Evolutionary conservation across 192 early-diverging fungal genomes (phyloP).

Genomic region (Linnemannia schmuckeri): DNA sequence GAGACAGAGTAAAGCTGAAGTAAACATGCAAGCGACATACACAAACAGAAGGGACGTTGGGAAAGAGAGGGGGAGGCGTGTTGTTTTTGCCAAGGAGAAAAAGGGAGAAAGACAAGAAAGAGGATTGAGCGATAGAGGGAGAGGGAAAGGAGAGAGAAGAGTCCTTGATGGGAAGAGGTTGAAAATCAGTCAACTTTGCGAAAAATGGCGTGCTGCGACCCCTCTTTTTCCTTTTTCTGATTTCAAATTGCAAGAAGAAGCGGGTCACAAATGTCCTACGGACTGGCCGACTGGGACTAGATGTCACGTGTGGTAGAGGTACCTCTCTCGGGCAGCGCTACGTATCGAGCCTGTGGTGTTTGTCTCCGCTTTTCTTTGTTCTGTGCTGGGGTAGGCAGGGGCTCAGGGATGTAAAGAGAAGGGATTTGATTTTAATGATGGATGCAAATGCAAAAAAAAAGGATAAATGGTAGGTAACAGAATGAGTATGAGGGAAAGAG

Average conservation of each 20-base stretch:
- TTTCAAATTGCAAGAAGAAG: neutral
- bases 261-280: neutral
- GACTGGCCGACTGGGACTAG: neutral
- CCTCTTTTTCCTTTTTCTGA: too few species aligned
- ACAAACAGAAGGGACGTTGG: neutral
- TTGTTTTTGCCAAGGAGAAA: neutral
- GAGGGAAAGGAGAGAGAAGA: neutral
- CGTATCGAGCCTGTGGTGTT: neutral
- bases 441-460: neutral
- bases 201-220: conserved; percentile 23
- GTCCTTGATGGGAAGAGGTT: neutral
- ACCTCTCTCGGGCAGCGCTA: neutral
- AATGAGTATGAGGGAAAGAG: neutral
- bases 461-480: neutral
- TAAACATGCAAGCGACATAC: neutral
- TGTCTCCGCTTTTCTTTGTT: neutral
- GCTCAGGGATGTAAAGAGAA: neutral
- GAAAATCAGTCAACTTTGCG: conserved; percentile 15
- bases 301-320: neutral
- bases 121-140: neutral
- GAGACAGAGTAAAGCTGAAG: neutral
- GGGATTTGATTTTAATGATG: neutral
- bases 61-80: neutral
- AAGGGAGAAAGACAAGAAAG: neutral
- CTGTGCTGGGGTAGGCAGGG: neutral